Evolutionary conservation across 2,329 filamentous ascomycete species (phyloP).

Genomic region (Cryoendolithus antarcticus): DNA sequence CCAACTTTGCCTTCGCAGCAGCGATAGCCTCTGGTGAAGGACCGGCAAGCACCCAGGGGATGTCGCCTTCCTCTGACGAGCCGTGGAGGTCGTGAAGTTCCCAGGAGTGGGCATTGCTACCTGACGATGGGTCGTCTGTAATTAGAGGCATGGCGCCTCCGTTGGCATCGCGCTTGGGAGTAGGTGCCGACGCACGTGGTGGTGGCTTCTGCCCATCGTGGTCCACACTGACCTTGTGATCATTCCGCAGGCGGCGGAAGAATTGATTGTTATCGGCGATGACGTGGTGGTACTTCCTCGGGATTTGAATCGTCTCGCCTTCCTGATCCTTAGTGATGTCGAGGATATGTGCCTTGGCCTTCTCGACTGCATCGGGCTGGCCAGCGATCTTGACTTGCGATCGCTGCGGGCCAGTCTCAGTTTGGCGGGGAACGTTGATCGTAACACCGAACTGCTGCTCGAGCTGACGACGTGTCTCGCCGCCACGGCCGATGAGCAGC

Average conservation of each 20-base stretch:
- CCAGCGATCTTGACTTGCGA: slow-evolving; percentile 81
- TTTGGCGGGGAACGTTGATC: slow-evolving; percentile 80
- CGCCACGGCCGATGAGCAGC: slow-evolving; percentile 79
- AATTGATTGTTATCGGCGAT: slow-evolving; percentile 83
- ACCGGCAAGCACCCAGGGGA: slow-evolving; percentile 83
- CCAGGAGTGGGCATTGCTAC: slow-evolving; percentile 66
- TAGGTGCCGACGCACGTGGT: slow-evolving; percentile 43
- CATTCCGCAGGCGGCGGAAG: slow-evolving; percentile 79
- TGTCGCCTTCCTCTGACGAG: slow-evolving; percentile 45
- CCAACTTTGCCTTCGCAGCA: slow-evolving; percentile 66
- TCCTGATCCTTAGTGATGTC: slow-evolving; percentile 72
- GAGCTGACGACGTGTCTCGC: slow-evolving; percentile 71
- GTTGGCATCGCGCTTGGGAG: slow-evolving; percentile 33
- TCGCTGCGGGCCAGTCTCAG: slow-evolving; percentile 53
- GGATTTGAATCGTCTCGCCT: slow-evolving; percentile 76
- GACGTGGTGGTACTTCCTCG: slow-evolving; percentile 68
- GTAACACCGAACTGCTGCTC: slow-evolving; percentile 78
- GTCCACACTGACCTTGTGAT: slow-evolving; percentile 81
- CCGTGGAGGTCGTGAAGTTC: slow-evolving; percentile 68
- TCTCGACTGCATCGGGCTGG: slow-evolving; percentile 62
- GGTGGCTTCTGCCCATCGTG: slow-evolving; percentile 73
- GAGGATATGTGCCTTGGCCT: slow-evolving; percentile 75
- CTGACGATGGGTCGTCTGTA: slow-evolving; percentile 57
- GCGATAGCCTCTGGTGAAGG: slow-evolving; percentile 58
- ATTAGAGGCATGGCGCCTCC: slow-evolving; percentile 71